Evolutionary conservation across 2,329 filamentous ascomycete genomes (phyloP), one percentile per base, ranked within the genome.

Genomic region (Aspergillaceae sp.): DNA sequence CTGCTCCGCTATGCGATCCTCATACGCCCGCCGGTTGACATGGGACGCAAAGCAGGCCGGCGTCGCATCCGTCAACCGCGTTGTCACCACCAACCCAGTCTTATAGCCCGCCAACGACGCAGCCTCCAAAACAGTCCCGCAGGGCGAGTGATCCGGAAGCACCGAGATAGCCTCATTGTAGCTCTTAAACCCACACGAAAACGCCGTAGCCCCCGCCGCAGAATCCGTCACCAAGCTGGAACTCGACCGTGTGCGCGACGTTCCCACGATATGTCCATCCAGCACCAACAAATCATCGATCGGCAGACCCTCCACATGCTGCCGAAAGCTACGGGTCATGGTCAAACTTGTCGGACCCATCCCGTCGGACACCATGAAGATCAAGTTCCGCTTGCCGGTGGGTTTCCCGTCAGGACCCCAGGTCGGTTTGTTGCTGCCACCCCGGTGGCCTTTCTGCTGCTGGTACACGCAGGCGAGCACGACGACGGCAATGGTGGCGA

Each of bases 361-460:
- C 60, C 92, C 92, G 66, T 98, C 92, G 0, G 88, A 95, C 34
- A 98, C 91, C 92, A 98, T 98, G 74, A 98, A 97, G 58, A 98
- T 84, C 44, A 98, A 75, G 68, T 97, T 98, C 45, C 87, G 80
- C 75, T 97, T 98, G 44, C 82, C 80, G 29, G 59, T 68, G 46
- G 74, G 72, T 51, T 70, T 72, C 19, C 64, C 64, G 47, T 58
- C 60, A 29, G 64, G 61, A 7, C 64, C 64, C 66, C 66, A 70
- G 40, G 58, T 55, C 49, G 46, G 56, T 48, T 53, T 57, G 7
- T 51, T 50, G 47, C 52, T 58, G 36, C 64, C 19, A 19, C 19
- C 19, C 19, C 56, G 7, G 73, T 75, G 46, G 76, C 71, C 51
- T 80, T 74, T 19, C 19, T 19, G 19, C 57, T 81, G 77, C 66